These are phyloP conservation scores for Lichina pygmaea DNA, from an alignment of 495 filamentous ascomycete genomes.

Conservation along the genomic window DNA sequence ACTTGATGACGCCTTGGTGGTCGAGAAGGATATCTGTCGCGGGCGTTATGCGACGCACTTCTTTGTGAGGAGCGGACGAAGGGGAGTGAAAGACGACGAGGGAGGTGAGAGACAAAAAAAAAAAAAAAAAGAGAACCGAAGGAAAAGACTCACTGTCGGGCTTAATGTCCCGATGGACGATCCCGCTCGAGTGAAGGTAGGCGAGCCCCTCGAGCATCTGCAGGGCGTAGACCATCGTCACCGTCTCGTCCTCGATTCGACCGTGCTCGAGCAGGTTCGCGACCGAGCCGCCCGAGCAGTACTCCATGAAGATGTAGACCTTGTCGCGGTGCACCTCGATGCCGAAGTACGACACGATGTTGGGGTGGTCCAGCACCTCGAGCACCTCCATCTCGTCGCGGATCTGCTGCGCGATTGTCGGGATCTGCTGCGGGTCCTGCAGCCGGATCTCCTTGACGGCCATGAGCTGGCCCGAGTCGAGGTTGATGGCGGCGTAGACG, in stretches of 20 bases:
- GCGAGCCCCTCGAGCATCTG: slow-evolving; percentile 89
- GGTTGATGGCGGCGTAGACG: slow-evolving; percentile 88
- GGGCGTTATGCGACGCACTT: slow-evolving; percentile 4
- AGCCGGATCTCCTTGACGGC: slow-evolving; percentile 95
- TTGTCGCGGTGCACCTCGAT: slow-evolving; percentile 97
- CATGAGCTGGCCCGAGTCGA: slow-evolving; percentile 90
- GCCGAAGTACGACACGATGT: slow-evolving; percentile 90
- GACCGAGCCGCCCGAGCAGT: slow-evolving; percentile 86
- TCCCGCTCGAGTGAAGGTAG: slow-evolving; percentile 71
- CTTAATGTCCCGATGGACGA: slow-evolving; percentile 94
- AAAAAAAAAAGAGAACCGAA: not conserved
- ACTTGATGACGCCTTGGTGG: slow-evolving; percentile 95
- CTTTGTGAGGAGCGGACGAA: not conserved
- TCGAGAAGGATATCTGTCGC: slow-evolving; percentile 71
- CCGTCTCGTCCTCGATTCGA: slow-evolving; percentile 90
- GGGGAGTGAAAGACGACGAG: not conserved
- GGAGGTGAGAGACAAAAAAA: not conserved
- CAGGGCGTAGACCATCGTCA: slow-evolving; percentile 90
- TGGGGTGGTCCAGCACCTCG: slow-evolving; percentile 84
- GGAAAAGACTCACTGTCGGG: slow-evolving; percentile 56
- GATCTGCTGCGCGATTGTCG: slow-evolving; percentile 76
- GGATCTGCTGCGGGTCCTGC: slow-evolving; percentile 88
- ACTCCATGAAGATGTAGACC: slow-evolving; percentile 99
- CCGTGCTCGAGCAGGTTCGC: slow-evolving; percentile 79
- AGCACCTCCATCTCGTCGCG: slow-evolving; percentile 92